Evolutionary conservation across 1,284 basidiomycete species (phyloP).

Genomic region (Vanrija sp.): DNA sequence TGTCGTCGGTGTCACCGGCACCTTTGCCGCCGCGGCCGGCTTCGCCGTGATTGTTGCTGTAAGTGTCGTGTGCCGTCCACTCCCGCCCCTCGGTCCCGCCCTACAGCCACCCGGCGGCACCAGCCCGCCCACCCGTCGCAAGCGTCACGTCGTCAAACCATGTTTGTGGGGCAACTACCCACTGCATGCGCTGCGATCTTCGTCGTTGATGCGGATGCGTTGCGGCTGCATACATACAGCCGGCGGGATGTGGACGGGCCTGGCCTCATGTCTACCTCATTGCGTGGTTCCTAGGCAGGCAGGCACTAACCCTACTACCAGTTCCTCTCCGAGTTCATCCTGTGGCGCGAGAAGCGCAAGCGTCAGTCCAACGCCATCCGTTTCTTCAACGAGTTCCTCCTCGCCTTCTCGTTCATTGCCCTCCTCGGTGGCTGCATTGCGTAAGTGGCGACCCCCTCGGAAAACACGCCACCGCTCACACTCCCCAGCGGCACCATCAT

Average conservation of each 20-base stretch:
- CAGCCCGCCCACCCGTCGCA: no score
- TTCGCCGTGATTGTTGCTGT: conserved; percentile 12
- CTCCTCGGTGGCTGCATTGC: conserved; percentile 11
- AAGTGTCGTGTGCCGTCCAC: not conserved
- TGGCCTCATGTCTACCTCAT: not conserved
- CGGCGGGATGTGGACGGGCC: no score
- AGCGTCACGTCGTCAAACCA: no score
- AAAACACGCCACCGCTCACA: not conserved
- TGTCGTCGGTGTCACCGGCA: conserved; percentile 8
- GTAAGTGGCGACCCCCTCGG: not conserved
- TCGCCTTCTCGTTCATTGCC: conserved; percentile 7
- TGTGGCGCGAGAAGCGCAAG: conserved; percentile 11
- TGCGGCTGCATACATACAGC: no score
- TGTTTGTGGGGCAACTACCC: no score
- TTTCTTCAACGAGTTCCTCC: conserved; percentile 11
- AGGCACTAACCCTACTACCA: not conserved
- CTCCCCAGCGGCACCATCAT: conserved; percentile 7
- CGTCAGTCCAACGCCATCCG: conserved; percentile 4
- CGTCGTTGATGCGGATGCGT: no score
- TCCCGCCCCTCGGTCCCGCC: no score
- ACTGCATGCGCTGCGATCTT: no score
- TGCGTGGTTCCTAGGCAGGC: not conserved
- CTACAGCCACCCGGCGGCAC: no score
- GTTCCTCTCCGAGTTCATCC: conserved; percentile 12
- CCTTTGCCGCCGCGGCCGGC: conserved; percentile 7